Conservation (phyloP, 495 filamentous ascomycete genomes). For the Talaromyces proteolyticus region DNA sequence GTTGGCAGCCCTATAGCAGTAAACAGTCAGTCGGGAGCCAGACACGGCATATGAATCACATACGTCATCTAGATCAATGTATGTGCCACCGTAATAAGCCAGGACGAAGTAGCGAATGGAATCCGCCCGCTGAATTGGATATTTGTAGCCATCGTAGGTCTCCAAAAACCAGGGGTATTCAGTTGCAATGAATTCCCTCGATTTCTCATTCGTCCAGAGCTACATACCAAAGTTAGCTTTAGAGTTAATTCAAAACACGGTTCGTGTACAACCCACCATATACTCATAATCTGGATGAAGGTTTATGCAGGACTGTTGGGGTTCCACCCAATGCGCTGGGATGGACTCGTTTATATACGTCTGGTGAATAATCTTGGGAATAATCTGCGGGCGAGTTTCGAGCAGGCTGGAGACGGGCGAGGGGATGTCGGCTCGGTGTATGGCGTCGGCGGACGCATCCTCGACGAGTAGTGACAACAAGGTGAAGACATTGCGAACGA, state of each 20-base stretch:
- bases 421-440: conserved; percentile 56
- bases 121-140: conserved; percentile 81
- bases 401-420: conserved; percentile 57
- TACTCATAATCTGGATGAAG: conserved; percentile 77
- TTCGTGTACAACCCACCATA: conserved; percentile 47
- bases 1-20: conserved; percentile 63
- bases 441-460: conserved; percentile 59
- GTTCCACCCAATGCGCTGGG: conserved; percentile 65
- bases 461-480: conserved; percentile 61
- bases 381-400: conserved; percentile 55
- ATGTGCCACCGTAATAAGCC: conserved; percentile 76
- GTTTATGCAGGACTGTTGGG: conserved; percentile 70
- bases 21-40: neutral
- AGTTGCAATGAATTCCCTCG: conserved; percentile 66
- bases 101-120: conserved; percentile 87
- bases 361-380: conserved; percentile 89
- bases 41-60: conserved; percentile 19
- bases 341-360: conserved; percentile 76
- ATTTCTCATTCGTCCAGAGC: conserved; percentile 83
- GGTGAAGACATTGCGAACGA: conserved; percentile 59
- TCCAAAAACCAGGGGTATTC: conserved; percentile 85
- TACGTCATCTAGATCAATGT: conserved; percentile 86
- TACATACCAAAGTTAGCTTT: conserved; percentile 24
- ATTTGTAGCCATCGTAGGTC: conserved; percentile 75
- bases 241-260: neutral